Conservation (phyloP, 208 protist genomes). For the Leishmania lainsoni region DNA sequence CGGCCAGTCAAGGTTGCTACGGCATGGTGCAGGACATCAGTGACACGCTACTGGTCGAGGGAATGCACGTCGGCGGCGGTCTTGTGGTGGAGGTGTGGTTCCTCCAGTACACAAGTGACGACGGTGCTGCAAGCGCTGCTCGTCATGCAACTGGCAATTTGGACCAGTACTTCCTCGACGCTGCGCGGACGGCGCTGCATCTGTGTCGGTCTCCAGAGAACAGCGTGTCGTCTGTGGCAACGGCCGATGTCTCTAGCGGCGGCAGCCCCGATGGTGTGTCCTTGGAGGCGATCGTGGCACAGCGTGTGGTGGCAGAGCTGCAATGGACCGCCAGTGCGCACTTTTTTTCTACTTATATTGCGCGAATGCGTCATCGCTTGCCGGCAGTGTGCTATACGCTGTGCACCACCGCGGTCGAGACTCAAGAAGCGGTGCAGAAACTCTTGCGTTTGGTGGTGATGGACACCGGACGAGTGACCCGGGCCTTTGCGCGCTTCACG, state of each 20-base stretch:
- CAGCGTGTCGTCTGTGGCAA: too few relatives aligned
- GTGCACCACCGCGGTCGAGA: constrained; percentile 33
- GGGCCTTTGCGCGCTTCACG: constrained; percentile 40
- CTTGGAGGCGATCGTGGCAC: constrained; percentile 10
- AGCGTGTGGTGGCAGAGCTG: constrained; percentile 9
- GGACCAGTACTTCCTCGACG: constrained; percentile 30
- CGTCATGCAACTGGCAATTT: not conserved
- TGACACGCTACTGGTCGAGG: constrained; percentile 45
- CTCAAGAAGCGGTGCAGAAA: constrained; percentile 30
- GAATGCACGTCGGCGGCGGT: constrained; percentile 34
- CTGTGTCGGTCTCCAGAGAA: constrained; percentile 9
- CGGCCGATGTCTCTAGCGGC: not conserved
- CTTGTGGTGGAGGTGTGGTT: constrained; percentile 63
- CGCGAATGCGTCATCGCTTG: constrained; percentile 13
- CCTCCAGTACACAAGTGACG: constrained; percentile 21
- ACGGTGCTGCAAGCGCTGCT: not conserved
- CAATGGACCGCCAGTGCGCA: constrained; percentile 32
- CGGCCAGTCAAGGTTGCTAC: not conserved
- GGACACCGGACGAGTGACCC: constrained; percentile 18
- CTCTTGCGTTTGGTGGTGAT: constrained; percentile 34
- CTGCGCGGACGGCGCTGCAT: constrained; percentile 19
- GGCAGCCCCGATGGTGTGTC: not conserved
- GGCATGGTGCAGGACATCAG: constrained; percentile 39
- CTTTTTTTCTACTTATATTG: constrained; percentile 58
- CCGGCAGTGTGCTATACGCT: constrained; percentile 22